Evolutionary conservation across 1,284 basidiomycete genomes (phyloP).

Genomic region (Wallemia mellicola): DNA sequence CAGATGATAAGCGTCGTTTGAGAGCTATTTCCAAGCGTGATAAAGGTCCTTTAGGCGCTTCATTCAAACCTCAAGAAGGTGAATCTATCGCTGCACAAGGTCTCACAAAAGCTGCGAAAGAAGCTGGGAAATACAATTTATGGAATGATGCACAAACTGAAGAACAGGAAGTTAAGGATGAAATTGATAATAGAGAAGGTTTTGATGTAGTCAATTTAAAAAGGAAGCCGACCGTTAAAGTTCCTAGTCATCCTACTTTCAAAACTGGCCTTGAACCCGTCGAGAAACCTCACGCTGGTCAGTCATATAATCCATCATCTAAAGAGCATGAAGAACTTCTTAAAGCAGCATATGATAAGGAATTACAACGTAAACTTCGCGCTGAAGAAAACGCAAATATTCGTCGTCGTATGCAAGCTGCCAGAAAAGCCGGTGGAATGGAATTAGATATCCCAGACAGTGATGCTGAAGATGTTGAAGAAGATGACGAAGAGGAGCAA

Average conservation of each 20-base stretch:
- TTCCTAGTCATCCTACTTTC: constrained; percentile 20
- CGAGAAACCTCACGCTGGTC: constrained; percentile 45
- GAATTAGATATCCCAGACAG: constrained; percentile 20
- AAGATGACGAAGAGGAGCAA: constrained; percentile 11
- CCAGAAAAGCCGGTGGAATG: constrained; percentile 21
- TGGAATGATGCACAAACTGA: constrained; percentile 22
- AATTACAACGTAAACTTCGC: constrained; percentile 27
- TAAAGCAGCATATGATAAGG: constrained; percentile 33
- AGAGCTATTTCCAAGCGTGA: too few relatives aligned
- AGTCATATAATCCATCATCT: constrained; percentile 74
- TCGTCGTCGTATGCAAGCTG: constrained; percentile 13
- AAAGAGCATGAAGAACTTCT: constrained; percentile 47
- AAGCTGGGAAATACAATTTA: constrained; percentile 40
- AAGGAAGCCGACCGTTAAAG: constrained; percentile 1
- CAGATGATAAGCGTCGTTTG: too few relatives aligned
- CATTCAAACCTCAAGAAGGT: constrained; percentile 21
- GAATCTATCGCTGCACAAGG: constrained; percentile 9
- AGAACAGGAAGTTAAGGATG: constrained; percentile 14
- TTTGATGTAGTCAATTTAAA: constrained; percentile 3
- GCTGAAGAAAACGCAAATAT: constrained; percentile 26
- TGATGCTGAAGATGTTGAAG: constrained; percentile 11
- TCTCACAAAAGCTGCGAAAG: constrained; percentile 28
- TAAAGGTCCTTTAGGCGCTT: constrained; percentile 35
- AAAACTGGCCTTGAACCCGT: constrained; percentile 34
- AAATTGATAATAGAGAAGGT: constrained; percentile 19